phyloP scores from a whole-genome alignment of 2,329 filamentous ascomycete species.

The Nigrospora sphaerica region DNA sequence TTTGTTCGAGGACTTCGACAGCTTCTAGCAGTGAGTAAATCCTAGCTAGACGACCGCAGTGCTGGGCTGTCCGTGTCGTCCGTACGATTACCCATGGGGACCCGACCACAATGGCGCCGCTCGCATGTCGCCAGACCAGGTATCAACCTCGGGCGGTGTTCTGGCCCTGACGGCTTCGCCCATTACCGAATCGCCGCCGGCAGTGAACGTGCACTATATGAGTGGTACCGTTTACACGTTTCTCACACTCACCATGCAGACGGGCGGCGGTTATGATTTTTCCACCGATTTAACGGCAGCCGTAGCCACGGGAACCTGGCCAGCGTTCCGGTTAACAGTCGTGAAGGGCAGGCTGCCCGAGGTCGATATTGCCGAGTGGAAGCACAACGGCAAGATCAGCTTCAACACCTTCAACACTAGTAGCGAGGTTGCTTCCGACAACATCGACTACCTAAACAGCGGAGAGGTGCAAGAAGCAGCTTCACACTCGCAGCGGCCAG shows the following conservation, averaged over 20 bases:
- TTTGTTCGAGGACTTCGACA: constrained; percentile 32
- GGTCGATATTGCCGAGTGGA: constrained; percentile 56
- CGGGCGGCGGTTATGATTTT: constrained; percentile 29
- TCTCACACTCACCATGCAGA: constrained; percentile 29
- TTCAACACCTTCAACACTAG: constrained; percentile 43
- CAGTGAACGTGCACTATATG: constrained; percentile 40
- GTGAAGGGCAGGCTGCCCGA: constrained; percentile 51
- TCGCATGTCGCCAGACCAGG: constrained; percentile 42
- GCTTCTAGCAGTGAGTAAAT: constrained; percentile 43
- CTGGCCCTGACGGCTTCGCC: constrained; percentile 40
- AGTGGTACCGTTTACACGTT: constrained; percentile 31
- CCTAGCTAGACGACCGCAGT: constrained; percentile 52
- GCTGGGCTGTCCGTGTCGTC: constrained; percentile 46
- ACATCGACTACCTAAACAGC: constrained; percentile 37
- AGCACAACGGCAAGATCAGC: constrained; percentile 46
- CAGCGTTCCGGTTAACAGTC: constrained; percentile 51
- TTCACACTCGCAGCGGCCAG: constrained; percentile 31
- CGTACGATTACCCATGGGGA: constrained; percentile 50
- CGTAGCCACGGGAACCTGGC: constrained; percentile 39
- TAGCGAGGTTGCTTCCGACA: constrained; percentile 34
- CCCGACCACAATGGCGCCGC: constrained; percentile 50
- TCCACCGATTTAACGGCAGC: constrained; percentile 29
- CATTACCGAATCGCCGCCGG: constrained; percentile 30
- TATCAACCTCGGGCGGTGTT: constrained; percentile 30
- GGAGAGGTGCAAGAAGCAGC: background rate